Percentiles rank a stretch among this genome's conserved stretches.
phyloP scores from a whole-genome alignment of 352 stramenopile species.

The Saprolegnia diclina region DNA sequence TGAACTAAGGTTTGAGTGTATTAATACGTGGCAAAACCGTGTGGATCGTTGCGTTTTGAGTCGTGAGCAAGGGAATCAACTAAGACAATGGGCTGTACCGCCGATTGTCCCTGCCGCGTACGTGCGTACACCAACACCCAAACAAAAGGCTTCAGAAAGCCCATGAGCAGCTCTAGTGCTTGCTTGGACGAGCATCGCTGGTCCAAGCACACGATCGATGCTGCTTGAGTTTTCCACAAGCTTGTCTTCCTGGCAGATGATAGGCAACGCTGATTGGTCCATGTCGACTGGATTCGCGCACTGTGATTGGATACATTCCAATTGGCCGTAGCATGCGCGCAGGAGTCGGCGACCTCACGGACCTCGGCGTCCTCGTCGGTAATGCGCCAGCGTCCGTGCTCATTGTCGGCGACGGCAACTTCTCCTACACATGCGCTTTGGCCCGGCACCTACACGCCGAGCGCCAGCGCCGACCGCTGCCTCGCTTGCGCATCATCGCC shows the following conservation, averaged over 20 bases:
- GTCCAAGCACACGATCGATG: not conserved
- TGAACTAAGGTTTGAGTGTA: not conserved
- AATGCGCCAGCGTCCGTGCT: slow-evolving; percentile 36
- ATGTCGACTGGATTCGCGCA: not conserved
- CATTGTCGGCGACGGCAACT: slow-evolving; percentile 80
- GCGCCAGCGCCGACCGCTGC: not conserved
- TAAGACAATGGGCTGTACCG: no score
- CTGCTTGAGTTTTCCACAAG: not conserved
- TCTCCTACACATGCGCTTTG: slow-evolving; percentile 74
- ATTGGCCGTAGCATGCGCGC: not conserved
- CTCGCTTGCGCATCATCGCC: slow-evolving; percentile 34
- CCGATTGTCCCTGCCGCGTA: no score
- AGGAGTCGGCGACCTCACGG: slow-evolving; percentile 13
- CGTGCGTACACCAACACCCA: no score
- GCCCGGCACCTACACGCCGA: slow-evolving; percentile 40
- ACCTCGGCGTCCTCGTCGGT: slow-evolving; percentile 6
- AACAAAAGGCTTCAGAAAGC: no score
- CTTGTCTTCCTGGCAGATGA: not conserved
- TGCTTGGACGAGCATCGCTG: no score
- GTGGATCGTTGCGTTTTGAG: not conserved
- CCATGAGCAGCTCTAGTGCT: no score
- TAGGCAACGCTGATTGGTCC: not conserved
- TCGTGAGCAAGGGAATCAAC: no score
- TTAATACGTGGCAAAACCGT: not conserved
- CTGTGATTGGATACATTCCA: not conserved